Evolutionary conservation across 1,284 basidiomycete genomes (phyloP).

Genomic region (Microbotryum silenes-acaulis): DNA sequence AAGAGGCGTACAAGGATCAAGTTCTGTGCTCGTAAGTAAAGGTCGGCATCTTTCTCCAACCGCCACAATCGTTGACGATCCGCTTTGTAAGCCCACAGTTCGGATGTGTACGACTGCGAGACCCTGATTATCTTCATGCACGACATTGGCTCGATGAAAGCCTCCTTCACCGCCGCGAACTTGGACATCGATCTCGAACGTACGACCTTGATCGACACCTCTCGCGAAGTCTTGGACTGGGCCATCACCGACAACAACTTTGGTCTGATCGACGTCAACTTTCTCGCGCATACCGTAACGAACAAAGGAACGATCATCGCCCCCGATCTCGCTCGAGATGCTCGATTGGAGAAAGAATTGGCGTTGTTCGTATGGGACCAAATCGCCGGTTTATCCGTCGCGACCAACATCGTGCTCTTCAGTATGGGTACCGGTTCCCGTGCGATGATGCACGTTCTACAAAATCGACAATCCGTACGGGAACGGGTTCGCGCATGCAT

Average conservation of each 20-base stretch:
- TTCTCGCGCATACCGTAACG: conserved; percentile 60
- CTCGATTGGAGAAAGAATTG: conserved; percentile 52
- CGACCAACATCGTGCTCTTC: conserved; percentile 66
- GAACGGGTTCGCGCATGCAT: conserved; percentile 20
- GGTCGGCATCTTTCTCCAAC: neutral
- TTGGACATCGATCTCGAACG: conserved; percentile 67
- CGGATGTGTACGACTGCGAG: conserved; percentile 53
- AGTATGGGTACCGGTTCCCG: conserved; percentile 78
- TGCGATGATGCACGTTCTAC: conserved; percentile 64
- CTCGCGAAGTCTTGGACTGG: conserved; percentile 71
- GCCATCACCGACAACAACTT: conserved; percentile 51
- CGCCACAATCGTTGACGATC: neutral
- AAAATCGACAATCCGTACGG: conserved; percentile 45
- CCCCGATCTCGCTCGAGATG: conserved; percentile 40
- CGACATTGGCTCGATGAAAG: conserved; percentile 81
- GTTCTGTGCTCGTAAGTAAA: conserved; percentile 70
- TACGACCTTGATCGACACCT: conserved; percentile 82
- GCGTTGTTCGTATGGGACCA: conserved; percentile 91
- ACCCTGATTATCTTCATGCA: conserved; percentile 76
- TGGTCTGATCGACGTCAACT: conserved; percentile 77
- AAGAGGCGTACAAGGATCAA: conserved; percentile 65
- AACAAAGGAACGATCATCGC: conserved; percentile 31
- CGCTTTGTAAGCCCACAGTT: conserved; percentile 41
- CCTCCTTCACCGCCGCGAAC: conserved; percentile 64
- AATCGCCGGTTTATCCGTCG: conserved; percentile 51